Evolutionary conservation across 1,284 basidiomycete species (phyloP).

Genomic region (Pseudozyma tsukubaensis): DNA sequence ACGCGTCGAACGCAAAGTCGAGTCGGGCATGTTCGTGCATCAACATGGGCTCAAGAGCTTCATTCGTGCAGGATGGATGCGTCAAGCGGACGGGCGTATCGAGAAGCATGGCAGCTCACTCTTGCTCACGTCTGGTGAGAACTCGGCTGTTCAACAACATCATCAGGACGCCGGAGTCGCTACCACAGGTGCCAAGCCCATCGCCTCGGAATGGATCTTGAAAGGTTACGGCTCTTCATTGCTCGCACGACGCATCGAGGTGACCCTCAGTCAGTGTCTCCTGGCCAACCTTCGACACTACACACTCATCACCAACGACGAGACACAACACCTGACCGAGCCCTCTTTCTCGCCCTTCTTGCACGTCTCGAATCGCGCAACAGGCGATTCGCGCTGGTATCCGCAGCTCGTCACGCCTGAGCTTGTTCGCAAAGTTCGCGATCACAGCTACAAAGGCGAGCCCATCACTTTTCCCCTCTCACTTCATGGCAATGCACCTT

Average conservation of each 20-base stretch:
- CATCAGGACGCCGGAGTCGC: slow-evolving; percentile 13
- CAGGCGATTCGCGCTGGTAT: slow-evolving; percentile 59
- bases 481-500: slow-evolving; percentile 62
- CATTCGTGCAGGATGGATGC: slow-evolving; percentile 43
- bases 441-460: slow-evolving; percentile 11
- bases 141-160: slow-evolving; percentile 16
- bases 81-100: slow-evolving; percentile 22
- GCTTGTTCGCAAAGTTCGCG: slow-evolving; percentile 22
- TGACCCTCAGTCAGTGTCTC: slow-evolving; percentile 42
- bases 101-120: slow-evolving; percentile 19
- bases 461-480: slow-evolving; percentile 39
- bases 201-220: slow-evolving; percentile 43
- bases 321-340: slow-evolving; percentile 15
- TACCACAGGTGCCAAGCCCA: slow-evolving; percentile 14
- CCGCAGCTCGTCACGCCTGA: slow-evolving; percentile 33
- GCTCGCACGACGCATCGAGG: slow-evolving; percentile 48
- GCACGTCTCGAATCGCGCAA: slow-evolving; percentile 47
- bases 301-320: slow-evolving; percentile 20
- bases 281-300: slow-evolving; percentile 25
- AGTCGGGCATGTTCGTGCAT: slow-evolving; percentile 29
- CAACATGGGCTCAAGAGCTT: slow-evolving; percentile 44
- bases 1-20: slow-evolving; percentile 47
- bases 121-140: slow-evolving; percentile 12
- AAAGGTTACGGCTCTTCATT: slow-evolving; percentile 48
- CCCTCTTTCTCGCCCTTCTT: slow-evolving; percentile 54